Conservation (phyloP, 192 early-diverging fungal genomes). For the Geosiphon pyriformis region DNA sequence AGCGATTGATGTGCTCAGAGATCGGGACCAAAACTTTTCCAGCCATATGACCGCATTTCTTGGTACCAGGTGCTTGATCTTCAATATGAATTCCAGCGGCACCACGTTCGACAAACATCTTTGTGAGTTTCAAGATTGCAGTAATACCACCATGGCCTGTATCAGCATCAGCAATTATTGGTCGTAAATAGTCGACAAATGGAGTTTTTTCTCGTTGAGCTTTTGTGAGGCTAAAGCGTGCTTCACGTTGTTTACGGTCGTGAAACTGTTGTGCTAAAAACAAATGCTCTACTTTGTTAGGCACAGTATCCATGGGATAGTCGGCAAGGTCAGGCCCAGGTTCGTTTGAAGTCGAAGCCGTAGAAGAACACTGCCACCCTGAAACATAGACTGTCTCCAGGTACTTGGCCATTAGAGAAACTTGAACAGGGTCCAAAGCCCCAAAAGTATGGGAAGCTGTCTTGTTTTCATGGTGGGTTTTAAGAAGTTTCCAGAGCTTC, state of each 20-base stretch:
- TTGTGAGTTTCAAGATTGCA: conserved; percentile 40
- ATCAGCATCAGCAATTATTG: conserved; percentile 96
- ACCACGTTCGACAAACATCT: conserved; percentile 27
- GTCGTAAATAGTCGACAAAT: conserved; percentile 83
- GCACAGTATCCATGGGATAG: conserved; percentile 97
- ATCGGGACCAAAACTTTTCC: conserved; percentile 98
- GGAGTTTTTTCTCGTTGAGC: conserved; percentile 64
- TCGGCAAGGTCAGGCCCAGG: conserved; percentile 87
- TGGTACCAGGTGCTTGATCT: conserved; percentile 77
- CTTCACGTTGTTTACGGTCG: conserved; percentile 93
- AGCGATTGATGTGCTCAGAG: conserved; percentile 86
- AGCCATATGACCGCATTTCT: conserved; percentile 99
- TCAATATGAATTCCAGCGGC: conserved; percentile 22
- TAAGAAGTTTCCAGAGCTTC: conserved; percentile 84
- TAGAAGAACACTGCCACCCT: conserved; percentile 89
- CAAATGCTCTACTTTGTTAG: conserved; percentile 98
- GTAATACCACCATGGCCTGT: conserved; percentile 99
- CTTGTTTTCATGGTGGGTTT: conserved; percentile 67
- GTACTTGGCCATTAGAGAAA: conserved; percentile 94
- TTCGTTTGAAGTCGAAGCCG: conserved; percentile 59
- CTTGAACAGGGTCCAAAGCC: conserved; percentile 90
- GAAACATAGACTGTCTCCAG: conserved; percentile 63
- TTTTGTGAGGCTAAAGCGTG: conserved; percentile 64
- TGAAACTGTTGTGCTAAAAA: conserved; percentile 97
- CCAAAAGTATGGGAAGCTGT: conserved; percentile 93